These are phyloP conservation scores for Pichia membranifaciens DNA, from an alignment of 805 yeast species.

Conservation along the genomic window DNA sequence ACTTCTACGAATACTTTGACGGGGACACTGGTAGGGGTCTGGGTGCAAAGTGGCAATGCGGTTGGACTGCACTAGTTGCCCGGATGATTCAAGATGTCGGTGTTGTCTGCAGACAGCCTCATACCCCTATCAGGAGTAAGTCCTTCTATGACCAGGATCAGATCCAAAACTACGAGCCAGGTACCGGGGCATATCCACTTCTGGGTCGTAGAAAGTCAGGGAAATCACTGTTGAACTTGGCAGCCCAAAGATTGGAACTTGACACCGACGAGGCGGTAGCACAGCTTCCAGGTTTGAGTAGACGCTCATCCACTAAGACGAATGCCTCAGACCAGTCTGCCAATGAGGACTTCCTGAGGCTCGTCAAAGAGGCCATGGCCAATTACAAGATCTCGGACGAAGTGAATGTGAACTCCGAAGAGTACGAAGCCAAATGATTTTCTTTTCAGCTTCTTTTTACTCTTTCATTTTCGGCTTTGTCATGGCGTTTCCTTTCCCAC, in stretches of 20 bases:
- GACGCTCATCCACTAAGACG: conserved; percentile 27
- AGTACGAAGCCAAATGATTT: conserved; percentile 47
- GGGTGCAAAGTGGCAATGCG: conserved; percentile 92
- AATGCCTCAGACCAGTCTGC: conserved; percentile 19
- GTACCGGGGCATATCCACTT: conserved; percentile 32
- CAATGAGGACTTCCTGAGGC: conserved; percentile 33
- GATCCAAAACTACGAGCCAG: conserved; percentile 39
- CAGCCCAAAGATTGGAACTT: conserved; percentile 61
- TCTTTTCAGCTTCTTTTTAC: too few relatives aligned
- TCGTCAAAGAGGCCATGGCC: conserved; percentile 39
- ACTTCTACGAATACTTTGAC: conserved; percentile 84
- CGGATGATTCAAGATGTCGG: conserved; percentile 90
- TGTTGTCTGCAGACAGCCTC: conserved; percentile 53
- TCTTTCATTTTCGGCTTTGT: too few relatives aligned
- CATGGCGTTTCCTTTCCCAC: too few relatives aligned
- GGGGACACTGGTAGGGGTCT: conserved; percentile 93
- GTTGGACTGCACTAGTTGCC: conserved; percentile 93
- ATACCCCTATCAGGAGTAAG: conserved; percentile 26
- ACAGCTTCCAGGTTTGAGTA: conserved; percentile 30
- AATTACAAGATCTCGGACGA: conserved; percentile 30
- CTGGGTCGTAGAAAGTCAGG: conserved; percentile 64
- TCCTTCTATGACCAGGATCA: conserved; percentile 30
- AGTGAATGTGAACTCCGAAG: conserved; percentile 47
- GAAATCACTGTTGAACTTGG: conserved; percentile 63
- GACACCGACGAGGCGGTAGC: conserved; percentile 50